Percentiles rank a stretch among this genome's conserved stretches.
Evolutionary conservation across 163 green algal species (phyloP).

Genomic region (Chloroidium sp.): DNA sequence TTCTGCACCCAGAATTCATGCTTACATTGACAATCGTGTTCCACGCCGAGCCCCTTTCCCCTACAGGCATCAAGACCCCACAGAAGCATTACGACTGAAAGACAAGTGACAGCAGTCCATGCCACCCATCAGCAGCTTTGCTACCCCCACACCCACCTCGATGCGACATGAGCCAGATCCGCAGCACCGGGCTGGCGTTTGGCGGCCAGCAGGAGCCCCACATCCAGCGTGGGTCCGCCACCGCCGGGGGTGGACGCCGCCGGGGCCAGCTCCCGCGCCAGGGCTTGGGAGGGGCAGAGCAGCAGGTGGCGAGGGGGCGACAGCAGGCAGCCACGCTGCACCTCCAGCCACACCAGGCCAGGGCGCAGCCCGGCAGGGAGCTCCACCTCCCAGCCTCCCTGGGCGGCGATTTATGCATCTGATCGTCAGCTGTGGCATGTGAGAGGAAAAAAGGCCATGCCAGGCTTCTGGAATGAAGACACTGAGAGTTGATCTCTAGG

Average conservation of each 20-base stretch:
- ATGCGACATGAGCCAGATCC: neutral
- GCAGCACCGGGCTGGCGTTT: neutral
- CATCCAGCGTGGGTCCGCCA: slow-evolving; percentile 1
- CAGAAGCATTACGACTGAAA: neutral
- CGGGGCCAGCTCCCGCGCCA: slow-evolving; percentile 8
- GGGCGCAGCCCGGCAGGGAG: slow-evolving; percentile 6
- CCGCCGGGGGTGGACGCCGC: neutral
- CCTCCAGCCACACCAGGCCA: slow-evolving; percentile 15
- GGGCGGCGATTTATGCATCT: too few species aligned
- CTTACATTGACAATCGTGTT: too few species aligned
- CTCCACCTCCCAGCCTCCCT: neutral
- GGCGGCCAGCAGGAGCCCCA: slow-evolving; percentile 5
- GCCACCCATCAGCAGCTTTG: neutral
- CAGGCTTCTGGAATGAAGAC: neutral
- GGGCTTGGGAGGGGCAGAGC: neutral
- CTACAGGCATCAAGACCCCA: neutral
- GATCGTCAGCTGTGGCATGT: neutral
- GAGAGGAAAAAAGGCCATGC: neutral
- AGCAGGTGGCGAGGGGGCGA: slow-evolving; percentile 6
- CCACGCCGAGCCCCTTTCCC: too few species aligned
- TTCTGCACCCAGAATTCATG: too few species aligned
- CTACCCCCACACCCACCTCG: neutral
- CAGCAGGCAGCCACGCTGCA: slow-evolving; percentile 10
- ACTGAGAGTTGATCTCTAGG: neutral
- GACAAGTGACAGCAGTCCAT: neutral